A percentile compares a stretch with the other conserved stretches of the same genome.
Conservation (phyloP, 495 filamentous ascomycete species). For the Mytilinidion resinicola region DNA sequence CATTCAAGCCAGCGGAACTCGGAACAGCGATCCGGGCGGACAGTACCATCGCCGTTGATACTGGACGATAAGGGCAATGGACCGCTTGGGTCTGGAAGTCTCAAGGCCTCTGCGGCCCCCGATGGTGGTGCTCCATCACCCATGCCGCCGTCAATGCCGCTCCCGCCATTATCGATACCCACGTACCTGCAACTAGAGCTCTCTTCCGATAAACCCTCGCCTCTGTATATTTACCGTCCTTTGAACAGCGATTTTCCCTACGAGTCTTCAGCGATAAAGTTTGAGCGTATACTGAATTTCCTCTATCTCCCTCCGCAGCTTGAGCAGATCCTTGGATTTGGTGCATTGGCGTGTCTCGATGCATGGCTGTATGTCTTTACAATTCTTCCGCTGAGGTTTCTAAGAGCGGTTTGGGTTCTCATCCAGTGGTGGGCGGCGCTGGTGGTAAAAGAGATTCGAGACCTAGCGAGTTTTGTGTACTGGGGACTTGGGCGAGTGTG, state of each 20-base stretch:
- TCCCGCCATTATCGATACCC: slow-evolving; percentile 80
- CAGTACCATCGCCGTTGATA: slow-evolving; percentile 33
- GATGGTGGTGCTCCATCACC: slow-evolving; percentile 50
- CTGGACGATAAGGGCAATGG: slow-evolving; percentile 33
- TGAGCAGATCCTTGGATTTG: slow-evolving; percentile 84
- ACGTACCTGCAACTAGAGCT: slow-evolving; percentile 86
- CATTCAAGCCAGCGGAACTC: slow-evolving; percentile 24
- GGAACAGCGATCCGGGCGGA: slow-evolving; percentile 6
- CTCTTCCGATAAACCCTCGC: slow-evolving; percentile 72
- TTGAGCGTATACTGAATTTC: slow-evolving; percentile 89
- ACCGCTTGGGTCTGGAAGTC: background rate
- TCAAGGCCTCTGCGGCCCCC: slow-evolving; percentile 11
- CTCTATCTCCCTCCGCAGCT: slow-evolving; percentile 71
- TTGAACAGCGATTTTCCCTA: slow-evolving; percentile 71
- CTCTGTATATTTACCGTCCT: slow-evolving; percentile 79
- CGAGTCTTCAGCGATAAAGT: slow-evolving; percentile 92
- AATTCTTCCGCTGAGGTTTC: slow-evolving; percentile 82
- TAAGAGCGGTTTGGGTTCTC: slow-evolving; percentile 73
- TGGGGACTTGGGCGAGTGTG: slow-evolving; percentile 71
- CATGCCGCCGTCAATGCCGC: slow-evolving; percentile 61
- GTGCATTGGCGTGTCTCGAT: slow-evolving; percentile 83
- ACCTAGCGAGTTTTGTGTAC: slow-evolving; percentile 65
- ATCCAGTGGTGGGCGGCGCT: slow-evolving; percentile 64
- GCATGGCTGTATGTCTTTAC: slow-evolving; percentile 98
- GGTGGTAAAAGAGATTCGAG: slow-evolving; percentile 57